Percentiles rank a stretch among this genome's conserved stretches.
Evolutionary conservation across 176 grass and related monocot genomes (phyloP).

Genomic region (Themeda triandra): DNA sequence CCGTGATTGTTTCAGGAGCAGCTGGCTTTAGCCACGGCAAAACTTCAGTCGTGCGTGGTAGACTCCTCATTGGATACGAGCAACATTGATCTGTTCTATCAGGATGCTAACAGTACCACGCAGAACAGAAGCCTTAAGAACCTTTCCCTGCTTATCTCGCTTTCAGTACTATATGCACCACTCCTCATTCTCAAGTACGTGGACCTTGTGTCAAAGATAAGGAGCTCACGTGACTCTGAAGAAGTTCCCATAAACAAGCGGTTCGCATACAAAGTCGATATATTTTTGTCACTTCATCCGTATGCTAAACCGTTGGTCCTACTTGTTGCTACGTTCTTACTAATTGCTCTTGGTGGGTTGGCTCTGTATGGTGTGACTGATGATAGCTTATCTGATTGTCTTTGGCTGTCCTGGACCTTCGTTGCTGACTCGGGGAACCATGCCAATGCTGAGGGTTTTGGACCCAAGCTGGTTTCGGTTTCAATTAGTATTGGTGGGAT

Average conservation of each 20-base stretch:
- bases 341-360: constrained; percentile 61
- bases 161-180: constrained; percentile 37
- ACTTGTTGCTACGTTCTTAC: constrained; percentile 60
- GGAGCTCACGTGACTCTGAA: constrained; percentile 40
- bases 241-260: constrained; percentile 60
- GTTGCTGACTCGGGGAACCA: constrained; percentile 77
- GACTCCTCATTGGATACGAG: constrained; percentile 23
- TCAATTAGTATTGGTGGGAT: constrained; percentile 77
- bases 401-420: constrained; percentile 76
- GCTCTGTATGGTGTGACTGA: constrained; percentile 67
- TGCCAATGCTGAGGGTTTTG: constrained; percentile 54
- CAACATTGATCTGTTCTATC: background rate
- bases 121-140: constrained; percentile 46
- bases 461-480: constrained; percentile 73
- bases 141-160: constrained; percentile 41
- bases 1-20: constrained; percentile 39
- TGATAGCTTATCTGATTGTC: constrained; percentile 59
- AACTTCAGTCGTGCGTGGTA: constrained; percentile 38
- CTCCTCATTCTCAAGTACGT: constrained; percentile 53
- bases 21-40: constrained; percentile 37
- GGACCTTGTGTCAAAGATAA: constrained; percentile 41
- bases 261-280: constrained; percentile 66
- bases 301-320: constrained; percentile 74
- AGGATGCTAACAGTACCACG: constrained; percentile 7
- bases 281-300: constrained; percentile 66